Percentiles rank a stretch among this genome's conserved stretches.
phyloP scores from a whole-genome alignment of 202 grass and related monocot species.

The Brachypodium distachyon region DNA sequence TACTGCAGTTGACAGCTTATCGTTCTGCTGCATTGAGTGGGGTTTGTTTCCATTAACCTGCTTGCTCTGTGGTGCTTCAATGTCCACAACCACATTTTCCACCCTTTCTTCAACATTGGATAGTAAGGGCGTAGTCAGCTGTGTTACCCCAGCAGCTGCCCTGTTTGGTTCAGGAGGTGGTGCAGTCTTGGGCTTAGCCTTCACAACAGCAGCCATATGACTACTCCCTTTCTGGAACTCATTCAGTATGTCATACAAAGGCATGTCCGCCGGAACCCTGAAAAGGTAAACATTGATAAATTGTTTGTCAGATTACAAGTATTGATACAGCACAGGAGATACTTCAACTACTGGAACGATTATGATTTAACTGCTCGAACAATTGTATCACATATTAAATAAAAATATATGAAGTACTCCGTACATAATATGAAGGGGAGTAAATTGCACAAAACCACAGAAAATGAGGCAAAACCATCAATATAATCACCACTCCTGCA shows the following conservation, averaged over 20 bases:
- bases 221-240: slow-evolving; percentile 99
- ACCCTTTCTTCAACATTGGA: slow-evolving; percentile 54
- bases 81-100: slow-evolving; percentile 66
- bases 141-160: slow-evolving; percentile 15
- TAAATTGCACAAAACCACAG: too few relatives aligned
- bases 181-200: slow-evolving; percentile 44
- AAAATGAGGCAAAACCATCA: too few relatives aligned
- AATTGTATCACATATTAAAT: neutral
- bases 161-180: slow-evolving; percentile 19
- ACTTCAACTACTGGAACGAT: neutral
- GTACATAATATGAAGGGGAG: too few relatives aligned
- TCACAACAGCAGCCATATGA: slow-evolving; percentile 99
- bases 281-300: slow-evolving; percentile 23
- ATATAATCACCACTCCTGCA: too few relatives aligned
- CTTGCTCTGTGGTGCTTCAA: slow-evolving; percentile 48
- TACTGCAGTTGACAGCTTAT: slow-evolving; percentile 27
- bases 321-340: slow-evolving; percentile 16
- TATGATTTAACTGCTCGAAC: neutral
- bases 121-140: slow-evolving; percentile 44
- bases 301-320: neutral
- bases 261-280: slow-evolving; percentile 98
- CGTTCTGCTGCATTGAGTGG: slow-evolving; percentile 15
- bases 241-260: slow-evolving; percentile 97
- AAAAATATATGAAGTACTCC: slow-evolving; percentile 1
- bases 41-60: slow-evolving; percentile 49